Base-by-base conservation (phyloP, 2,329 filamentous ascomycete genomes). In the Botrytis byssoidea region DNA sequence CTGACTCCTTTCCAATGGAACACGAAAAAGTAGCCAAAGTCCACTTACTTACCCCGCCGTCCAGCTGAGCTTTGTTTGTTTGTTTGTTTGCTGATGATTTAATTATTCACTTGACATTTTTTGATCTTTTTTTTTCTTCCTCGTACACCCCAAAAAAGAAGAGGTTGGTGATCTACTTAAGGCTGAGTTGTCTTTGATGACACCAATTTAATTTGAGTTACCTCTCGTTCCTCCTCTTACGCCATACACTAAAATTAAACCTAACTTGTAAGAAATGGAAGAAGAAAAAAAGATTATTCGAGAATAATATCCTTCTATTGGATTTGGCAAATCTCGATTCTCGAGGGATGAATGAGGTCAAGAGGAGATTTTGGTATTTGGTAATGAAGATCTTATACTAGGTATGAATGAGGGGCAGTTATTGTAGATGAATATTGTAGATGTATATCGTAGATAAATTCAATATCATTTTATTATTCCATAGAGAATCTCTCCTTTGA, bases 131-230 rank as follows among this genome's bases (percentile, higher is more conserved):
- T 51, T 35, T 25, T 10, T 42, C 3, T 12, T 18, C 10, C 25
- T n/a, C 48, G 14, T 1, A 3, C 48, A n/a, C 25, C 25, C 4
- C 6, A 55, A 40, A 68, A 46, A 55, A 9, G 9, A 57, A 40
- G 66, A 48, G 46, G 66, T 69, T 51, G 44, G 66, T 64, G 61
- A 64, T 64, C 37, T 44, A 44, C 61, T 57, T 64, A 64, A 64
- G 66, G 66, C 44, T 69, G 66, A 67, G 65, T 57, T 57, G 64
- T 29, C 22, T 44, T 29, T 42, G 59, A 61, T 61, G 37, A 61
- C 14, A 60, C 5, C 29, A 35, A 59, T 59, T 59, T 42, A 18
- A 63, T 42, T 63, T n/a, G 48, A n/a, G 25, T n/a, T 14, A 55
- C 12, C 37, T n/a, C 14, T 42, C 16, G 37, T 16, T 40, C 22